Conservation (phyloP, 108 stramenopile genomes). For the Epipyxis sp. region DNA sequence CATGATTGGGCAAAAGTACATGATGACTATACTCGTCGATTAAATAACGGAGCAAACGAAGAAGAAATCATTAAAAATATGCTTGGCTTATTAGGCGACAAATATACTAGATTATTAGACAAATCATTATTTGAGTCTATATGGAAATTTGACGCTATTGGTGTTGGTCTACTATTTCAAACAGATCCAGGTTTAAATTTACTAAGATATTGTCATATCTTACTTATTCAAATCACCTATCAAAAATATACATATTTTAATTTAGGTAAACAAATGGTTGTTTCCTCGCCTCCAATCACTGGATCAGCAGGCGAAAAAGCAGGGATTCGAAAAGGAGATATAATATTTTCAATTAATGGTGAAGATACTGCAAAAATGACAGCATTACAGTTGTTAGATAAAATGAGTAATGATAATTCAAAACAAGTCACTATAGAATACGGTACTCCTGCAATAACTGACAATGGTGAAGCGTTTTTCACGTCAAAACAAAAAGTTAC, state of each 20-base stretch:
- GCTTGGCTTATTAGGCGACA: no score
- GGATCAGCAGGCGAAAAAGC: slow-evolving; percentile 40
- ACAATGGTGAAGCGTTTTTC: slow-evolving; percentile 23
- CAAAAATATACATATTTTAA: background rate
- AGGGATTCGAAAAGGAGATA: slow-evolving; percentile 48
- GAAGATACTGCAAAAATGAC: slow-evolving; percentile 38
- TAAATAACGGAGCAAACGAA: no score
- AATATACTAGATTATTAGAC: background rate
- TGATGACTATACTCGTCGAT: no score
- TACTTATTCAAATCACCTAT: no score
- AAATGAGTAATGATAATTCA: slow-evolving; percentile 47
- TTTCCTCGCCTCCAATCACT: slow-evolving; percentile 47
- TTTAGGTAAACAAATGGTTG: slow-evolving; percentile 31
- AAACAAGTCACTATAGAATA: slow-evolving; percentile 29
- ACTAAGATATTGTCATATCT: no score
- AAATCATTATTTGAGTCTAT: background rate
- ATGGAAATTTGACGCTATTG: background rate
- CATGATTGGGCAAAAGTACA: no score
- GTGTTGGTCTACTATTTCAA: background rate
- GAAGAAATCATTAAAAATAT: no score
- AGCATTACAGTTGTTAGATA: slow-evolving; percentile 47
- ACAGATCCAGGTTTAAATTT: background rate
- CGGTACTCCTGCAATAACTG: slow-evolving; percentile 31
- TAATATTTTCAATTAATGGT: slow-evolving; percentile 40
- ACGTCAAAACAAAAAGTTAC: slow-evolving; percentile 29